phyloP scores from a whole-genome alignment of 208 protist species.

The Crithidia brevicula region DNA sequence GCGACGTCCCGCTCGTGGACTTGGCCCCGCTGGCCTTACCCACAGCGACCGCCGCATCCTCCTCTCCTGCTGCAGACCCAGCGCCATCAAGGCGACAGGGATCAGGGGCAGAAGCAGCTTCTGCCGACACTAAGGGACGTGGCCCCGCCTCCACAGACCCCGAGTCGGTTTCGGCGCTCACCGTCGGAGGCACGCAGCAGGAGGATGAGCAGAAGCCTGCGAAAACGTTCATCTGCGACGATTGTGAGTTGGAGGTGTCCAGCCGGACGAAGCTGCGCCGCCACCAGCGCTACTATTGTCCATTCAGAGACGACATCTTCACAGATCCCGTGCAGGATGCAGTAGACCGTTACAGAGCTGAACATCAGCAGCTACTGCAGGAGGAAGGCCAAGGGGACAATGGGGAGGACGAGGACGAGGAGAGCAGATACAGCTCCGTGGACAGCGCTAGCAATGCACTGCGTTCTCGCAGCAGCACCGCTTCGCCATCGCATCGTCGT shows the following conservation, averaged over 20 bases:
- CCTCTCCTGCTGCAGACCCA: no score
- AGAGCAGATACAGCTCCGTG: not conserved
- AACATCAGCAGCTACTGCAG: conserved; percentile 17
- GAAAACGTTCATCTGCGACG: conserved; percentile 45
- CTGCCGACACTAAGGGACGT: not conserved
- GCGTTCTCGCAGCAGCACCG: not conserved
- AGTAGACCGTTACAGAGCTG: conserved; percentile 15
- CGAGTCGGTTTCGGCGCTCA: not conserved
- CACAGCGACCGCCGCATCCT: not conserved
- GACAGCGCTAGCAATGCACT: conserved; percentile 5
- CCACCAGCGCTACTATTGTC: conserved; percentile 76
- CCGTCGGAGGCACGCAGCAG: not conserved
- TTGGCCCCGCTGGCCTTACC: not conserved
- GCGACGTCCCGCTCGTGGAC: not conserved
- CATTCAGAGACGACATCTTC: conserved; percentile 80
- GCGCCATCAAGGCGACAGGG: not conserved
- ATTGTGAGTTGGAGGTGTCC: conserved; percentile 78
- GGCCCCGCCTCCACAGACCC: not conserved
- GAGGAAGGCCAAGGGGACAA: not conserved
- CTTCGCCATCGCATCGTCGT: not conserved
- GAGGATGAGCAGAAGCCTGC: not conserved
- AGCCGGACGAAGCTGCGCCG: conserved; percentile 63
- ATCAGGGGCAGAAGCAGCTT: not conserved
- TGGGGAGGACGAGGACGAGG: conserved; percentile 4
- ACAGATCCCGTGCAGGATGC: conserved; percentile 46